Conservation (phyloP, 768 basidiomycete genomes). For the Suillus plorans region DNA sequence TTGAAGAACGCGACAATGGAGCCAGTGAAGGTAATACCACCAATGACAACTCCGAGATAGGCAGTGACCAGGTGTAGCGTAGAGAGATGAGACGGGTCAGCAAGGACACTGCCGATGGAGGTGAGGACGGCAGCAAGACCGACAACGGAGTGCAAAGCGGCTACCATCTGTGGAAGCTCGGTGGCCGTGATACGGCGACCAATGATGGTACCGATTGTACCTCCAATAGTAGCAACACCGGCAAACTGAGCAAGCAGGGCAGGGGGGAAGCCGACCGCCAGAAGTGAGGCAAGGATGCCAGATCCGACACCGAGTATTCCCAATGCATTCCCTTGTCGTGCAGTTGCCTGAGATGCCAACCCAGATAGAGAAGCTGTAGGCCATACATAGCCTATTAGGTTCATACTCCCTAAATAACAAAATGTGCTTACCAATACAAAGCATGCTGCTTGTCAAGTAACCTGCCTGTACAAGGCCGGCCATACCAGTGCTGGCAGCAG, state of each 20-base stretch:
- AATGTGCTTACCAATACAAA: conserved; percentile 66
- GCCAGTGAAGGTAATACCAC: conserved; percentile 87
- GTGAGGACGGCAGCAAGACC: conserved; percentile 89
- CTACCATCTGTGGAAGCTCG: conserved; percentile 82
- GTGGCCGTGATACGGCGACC: conserved; percentile 85
- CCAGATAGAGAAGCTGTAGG: conserved; percentile 72
- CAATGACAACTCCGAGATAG: conserved; percentile 84
- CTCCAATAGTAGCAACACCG: conserved; percentile 74
- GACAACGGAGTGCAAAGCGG: conserved; percentile 85
- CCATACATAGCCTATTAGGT: not conserved
- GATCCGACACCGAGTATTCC: conserved; percentile 84
- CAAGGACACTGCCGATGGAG: conserved; percentile 78
- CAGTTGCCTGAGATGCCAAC: conserved; percentile 75
- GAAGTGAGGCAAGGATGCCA: conserved; percentile 77
- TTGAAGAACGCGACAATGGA: conserved; percentile 90
- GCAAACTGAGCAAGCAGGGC: conserved; percentile 78
- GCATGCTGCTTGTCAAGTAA: conserved; percentile 80
- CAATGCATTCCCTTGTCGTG: conserved; percentile 85
- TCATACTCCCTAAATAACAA: not conserved
- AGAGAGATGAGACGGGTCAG: conserved; percentile 65
- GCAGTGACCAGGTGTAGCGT: conserved; percentile 80
- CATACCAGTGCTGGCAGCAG: conserved; percentile 82
- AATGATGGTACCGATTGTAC: conserved; percentile 64
- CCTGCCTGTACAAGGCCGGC: conserved; percentile 86
- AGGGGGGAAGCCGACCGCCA: conserved; percentile 79